Base-by-base conservation (phyloP, 2,329 filamentous ascomycete genomes). In the Piedraia hortae region DNA sequence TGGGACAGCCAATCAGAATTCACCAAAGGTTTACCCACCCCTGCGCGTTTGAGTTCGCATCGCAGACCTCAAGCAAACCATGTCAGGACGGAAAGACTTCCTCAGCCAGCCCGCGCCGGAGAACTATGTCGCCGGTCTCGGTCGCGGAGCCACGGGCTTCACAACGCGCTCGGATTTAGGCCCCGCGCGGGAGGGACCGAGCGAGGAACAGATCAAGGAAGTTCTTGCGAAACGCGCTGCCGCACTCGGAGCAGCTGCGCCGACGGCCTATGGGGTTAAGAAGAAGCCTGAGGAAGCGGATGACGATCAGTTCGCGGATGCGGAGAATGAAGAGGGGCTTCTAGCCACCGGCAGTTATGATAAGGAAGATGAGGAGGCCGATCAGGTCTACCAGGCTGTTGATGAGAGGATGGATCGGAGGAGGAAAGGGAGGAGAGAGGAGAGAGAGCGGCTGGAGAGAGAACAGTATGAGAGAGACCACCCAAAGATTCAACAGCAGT, bases 401-500 rank as follows among this genome's bases (percentile, higher is more conserved):
- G 85, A 97, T 39, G 85, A 91, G 53, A 82, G 73, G 49, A 93
- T 97, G 82, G 80, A 88, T 33, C 73, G 62, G 48, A 62, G 85
- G 34, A 59, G 85, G 31, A 88, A 71, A 52, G 60, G 61, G 34
- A 67, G 82, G 62, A 75, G 85, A 63, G 85, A 97, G 71, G 71
- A 69, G 42, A 77, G 85, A 45, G 85, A 97, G 48, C 56, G 72
- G 44, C 62, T 74, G 51, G 82, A 97, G 54, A 65, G 60, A 45
- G 77, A 90, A 42, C 80, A 93, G 39, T 89, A 90, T 58, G 82
- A 97, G 52, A 67, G 71, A 35, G 82, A 90, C 45, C 93, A 97
- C 43, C 85, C 85, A 8, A 97, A 93, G 49, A 91, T 97, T 23
- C 75, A 89, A 41, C 75, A 91, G 34, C 85, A 97, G 45, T 97